phyloP scores from a whole-genome alignment of 2,329 filamentous ascomycete genomes.

The Fusarium coffeatum region DNA sequence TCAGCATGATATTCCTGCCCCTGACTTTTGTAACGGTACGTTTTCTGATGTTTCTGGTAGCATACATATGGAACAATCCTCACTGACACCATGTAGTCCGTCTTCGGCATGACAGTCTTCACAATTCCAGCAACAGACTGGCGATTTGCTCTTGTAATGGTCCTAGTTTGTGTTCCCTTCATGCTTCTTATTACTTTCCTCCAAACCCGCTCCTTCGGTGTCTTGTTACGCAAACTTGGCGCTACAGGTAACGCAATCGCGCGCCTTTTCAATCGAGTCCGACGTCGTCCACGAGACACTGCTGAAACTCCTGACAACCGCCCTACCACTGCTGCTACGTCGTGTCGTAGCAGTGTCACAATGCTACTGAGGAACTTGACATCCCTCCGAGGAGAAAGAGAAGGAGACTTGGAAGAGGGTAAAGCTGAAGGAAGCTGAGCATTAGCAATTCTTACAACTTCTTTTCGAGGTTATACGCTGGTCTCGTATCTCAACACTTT shows the following conservation, averaged over 20 bases:
- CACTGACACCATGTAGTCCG: constrained; percentile 50
- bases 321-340: constrained; percentile 23
- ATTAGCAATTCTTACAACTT: constrained; percentile 6
- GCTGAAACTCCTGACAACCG: constrained; percentile 39
- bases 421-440: background rate
- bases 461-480: background rate
- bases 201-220: constrained; percentile 56
- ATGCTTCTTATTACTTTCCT: constrained; percentile 60
- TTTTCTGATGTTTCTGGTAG: background rate
- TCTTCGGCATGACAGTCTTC: constrained; percentile 66
- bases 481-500: constrained; percentile 6
- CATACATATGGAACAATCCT: background rate
- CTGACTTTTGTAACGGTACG: constrained; percentile 69
- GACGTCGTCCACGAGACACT: constrained; percentile 24
- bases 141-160: constrained; percentile 69
- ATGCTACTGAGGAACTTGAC: constrained; percentile 15
- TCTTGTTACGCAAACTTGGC: constrained; percentile 41
- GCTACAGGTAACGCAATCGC: constrained; percentile 11
- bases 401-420: constrained; percentile 23
- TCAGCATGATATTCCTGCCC: constrained; percentile 71
- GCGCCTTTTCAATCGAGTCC: constrained; percentile 11
- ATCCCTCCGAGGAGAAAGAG: constrained; percentile 17
- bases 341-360: constrained; percentile 11
- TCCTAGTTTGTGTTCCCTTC: constrained; percentile 68
- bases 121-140: constrained; percentile 56